phyloP scores from a whole-genome alignment of 2,329 filamentous ascomycete species.

The Calonectria crousiana region DNA sequence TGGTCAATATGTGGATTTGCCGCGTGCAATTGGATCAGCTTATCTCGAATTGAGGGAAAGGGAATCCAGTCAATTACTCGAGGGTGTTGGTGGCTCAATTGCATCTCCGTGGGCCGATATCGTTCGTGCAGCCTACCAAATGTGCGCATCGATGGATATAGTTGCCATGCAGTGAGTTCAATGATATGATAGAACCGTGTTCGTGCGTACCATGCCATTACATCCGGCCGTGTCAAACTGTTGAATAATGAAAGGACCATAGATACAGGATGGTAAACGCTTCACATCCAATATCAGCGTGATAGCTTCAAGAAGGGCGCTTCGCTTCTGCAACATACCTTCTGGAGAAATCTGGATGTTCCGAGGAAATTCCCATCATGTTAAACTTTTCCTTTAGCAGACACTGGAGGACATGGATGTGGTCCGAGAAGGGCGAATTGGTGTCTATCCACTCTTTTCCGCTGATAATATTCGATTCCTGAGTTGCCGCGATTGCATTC shows the following conservation, averaged over 20 bases:
- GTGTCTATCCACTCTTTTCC: conserved; percentile 43
- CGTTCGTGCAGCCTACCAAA: conserved; percentile 44
- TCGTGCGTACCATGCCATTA: conserved; percentile 56
- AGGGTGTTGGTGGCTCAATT: conserved; percentile 42
- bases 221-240: conserved; percentile 50
- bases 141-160: conserved; percentile 44
- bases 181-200: conserved; percentile 51
- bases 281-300: not conserved
- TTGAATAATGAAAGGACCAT: conserved; percentile 51
- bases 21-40: conserved; percentile 45
- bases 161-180: conserved; percentile 50
- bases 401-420: conserved; percentile 43
- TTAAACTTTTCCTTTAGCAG: conserved; percentile 42
- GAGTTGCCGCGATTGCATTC: conserved; percentile 38
- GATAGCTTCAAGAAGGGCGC: not conserved
- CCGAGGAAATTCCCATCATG: conserved; percentile 23
- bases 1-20: conserved; percentile 48
- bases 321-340: conserved; percentile 10
- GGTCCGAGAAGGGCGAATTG: conserved; percentile 49
- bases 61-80: conserved; percentile 49
- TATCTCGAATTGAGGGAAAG: conserved; percentile 45
- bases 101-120: conserved; percentile 44
- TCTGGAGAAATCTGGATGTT: not conserved
- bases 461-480: conserved; percentile 34
- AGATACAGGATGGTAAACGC: conserved; percentile 45